Base-by-base conservation (phyloP, 2,329 filamentous ascomycete genomes). In the Onygenales sp. region DNA sequence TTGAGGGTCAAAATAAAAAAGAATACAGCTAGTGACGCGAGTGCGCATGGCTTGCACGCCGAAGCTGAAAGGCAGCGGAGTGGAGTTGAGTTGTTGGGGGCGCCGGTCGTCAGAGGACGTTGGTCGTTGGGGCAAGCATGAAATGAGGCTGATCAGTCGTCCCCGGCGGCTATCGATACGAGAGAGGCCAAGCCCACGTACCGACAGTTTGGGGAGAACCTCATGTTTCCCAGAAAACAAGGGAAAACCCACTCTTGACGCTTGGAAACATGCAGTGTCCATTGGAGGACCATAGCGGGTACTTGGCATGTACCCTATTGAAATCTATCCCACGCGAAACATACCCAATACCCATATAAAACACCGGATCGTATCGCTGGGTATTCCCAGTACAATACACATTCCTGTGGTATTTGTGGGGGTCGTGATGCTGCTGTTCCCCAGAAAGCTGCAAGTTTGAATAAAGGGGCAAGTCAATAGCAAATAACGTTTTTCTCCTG, bases 181-280 rank as follows among this genome's bases (percentile, higher is more conserved):
- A 57, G 46, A 37, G 52, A 51, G 31, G 42, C 42, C 33, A 50
- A 42, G 45, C 39, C 31, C 32, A 48, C 51, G 52, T 58, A 53
- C 54, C 54, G 54, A 56, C 56, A 58, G 51, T 51, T 39, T 51
- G 56, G 56, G 44, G 45, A 54, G 43, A 54, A 13, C 47, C 9
- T 39, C 13, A 9, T 39, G 36, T 6, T 40, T 31, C 14, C 2
- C 11, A 36, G 9, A 36, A 47, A 17, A 47, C 42, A 14, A 14
- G 14, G 14, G 43, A n/a, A 45, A 10, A 31, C 10, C 45, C 33
- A 37, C 45, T 42, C 13, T 42, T 4, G 13, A 17, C 3, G 11
- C 9, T 17, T 42, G 40, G 40, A 14, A 42, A n/a, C 13, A 42
- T 42, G n/a, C 10, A 8, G 40, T 14, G 14, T 42, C 9, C 40